Evolutionary conservation across 108 stramenopile species (phyloP).

Genomic region (Aurantiochytrium sp.): DNA sequence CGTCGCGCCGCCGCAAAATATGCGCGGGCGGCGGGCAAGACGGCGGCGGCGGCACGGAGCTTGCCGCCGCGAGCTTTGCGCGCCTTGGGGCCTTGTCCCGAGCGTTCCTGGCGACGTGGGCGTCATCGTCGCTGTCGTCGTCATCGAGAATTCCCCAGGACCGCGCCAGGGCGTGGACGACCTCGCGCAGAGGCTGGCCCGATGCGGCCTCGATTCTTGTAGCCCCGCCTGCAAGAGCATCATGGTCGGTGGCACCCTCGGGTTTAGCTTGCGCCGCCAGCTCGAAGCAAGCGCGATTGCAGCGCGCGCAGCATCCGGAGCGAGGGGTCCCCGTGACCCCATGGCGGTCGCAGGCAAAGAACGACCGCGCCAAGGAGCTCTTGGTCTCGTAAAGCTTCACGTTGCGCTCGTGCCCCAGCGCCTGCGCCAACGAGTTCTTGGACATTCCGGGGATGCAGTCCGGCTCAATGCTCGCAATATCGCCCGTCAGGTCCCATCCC

Average conservation of each 20-base stretch:
- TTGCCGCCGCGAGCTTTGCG: too few relatives aligned
- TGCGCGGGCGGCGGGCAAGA: too few relatives aligned
- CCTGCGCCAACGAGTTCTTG: not conserved
- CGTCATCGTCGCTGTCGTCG: too few relatives aligned
- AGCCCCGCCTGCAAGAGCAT: too few relatives aligned
- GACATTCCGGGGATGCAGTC: not conserved
- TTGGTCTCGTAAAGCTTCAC: not conserved
- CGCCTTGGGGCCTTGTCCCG: too few relatives aligned
- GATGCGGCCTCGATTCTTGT: too few relatives aligned
- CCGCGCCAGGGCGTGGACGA: too few relatives aligned
- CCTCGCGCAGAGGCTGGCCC: too few relatives aligned
- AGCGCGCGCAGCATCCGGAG: not conserved
- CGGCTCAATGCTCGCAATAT: not conserved
- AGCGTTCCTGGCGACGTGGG: too few relatives aligned
- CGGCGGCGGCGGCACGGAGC: too few relatives aligned
- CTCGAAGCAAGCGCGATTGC: not conserved
- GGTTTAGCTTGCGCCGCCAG: not conserved
- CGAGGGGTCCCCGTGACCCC: not conserved
- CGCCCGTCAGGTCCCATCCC: not conserved
- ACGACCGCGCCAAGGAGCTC: not conserved
- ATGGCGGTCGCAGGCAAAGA: not conserved
- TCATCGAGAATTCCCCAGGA: too few relatives aligned
- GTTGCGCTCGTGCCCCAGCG: not conserved
- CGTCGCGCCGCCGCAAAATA: too few relatives aligned
- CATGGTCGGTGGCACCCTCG: not conserved